phyloP scores from a whole-genome alignment of 306 rosid species.

The Fagus crenata region DNA sequence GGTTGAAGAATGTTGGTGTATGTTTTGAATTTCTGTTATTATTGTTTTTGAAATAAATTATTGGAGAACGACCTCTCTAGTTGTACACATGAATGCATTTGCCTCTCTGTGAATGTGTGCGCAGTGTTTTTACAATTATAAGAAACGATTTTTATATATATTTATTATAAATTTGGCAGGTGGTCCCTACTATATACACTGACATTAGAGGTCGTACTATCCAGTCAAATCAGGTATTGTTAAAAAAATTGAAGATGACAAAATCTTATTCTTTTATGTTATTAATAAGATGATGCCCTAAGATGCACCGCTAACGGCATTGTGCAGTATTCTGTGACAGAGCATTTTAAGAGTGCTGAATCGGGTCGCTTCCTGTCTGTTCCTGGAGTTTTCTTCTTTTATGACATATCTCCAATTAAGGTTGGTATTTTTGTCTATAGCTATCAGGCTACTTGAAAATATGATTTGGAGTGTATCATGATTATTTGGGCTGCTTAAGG shows the following conservation, averaged over 20 bases:
- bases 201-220: conserved; percentile 59
- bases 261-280: conserved; percentile 11
- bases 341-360: conserved; percentile 80
- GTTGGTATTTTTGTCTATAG: conserved; percentile 34
- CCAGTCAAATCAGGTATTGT: conserved; percentile 80
- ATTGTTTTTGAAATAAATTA: neutral
- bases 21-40: neutral
- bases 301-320: conserved; percentile 31
- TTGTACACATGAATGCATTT: neutral
- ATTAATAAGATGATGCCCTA: conserved; percentile 19
- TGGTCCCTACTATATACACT: conserved; percentile 81
- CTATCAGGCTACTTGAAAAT: neutral
- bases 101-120: neutral
- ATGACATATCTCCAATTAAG: conserved; percentile 90
- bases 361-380: conserved; percentile 37
- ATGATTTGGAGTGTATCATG: neutral
- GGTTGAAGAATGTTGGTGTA: neutral
- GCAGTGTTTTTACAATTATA: conserved; percentile 5
- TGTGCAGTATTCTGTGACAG: conserved; percentile 86
- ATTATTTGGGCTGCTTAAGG: neutral
- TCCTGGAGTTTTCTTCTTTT: conserved; percentile 80
- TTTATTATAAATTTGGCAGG: conserved; percentile 46
- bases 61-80: no score
- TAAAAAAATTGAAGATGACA: conserved; percentile 22
- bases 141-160: conserved; percentile 11